Evolutionary conservation across 2,329 filamentous ascomycete species (phyloP), one percentile per base, ranked within the genome.

Genomic region (Sordariomycetes sp.): DNA sequence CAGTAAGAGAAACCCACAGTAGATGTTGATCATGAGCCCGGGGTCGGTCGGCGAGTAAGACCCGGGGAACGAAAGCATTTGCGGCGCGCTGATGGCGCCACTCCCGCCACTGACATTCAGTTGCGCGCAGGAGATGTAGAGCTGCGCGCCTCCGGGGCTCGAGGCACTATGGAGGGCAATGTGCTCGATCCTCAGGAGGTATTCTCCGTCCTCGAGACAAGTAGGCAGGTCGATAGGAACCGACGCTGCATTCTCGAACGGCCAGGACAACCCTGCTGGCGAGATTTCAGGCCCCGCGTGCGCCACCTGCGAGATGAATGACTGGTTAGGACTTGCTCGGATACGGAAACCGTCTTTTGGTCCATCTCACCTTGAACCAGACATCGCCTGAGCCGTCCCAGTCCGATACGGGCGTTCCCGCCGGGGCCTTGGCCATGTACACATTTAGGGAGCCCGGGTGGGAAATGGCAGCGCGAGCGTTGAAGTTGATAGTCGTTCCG

Each of bases 21-120:
- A 76, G 54, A 76, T 74, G 63, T 75, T 74, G 55, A 76, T 72
- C 59, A 73, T 61, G 50, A 76, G 63, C 6, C 74, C 74, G 1
- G 74, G 74, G 54, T 76, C 73, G 3, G 65, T 71, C 2, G 73
- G 62, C 59, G 62, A 64, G 61, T 74, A 76, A 0, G 72, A 72
- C 4, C 74, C 74, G 0, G 74, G 74, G 64, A 77, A 75, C 12
- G 71, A 65, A 43, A 76, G 69, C 16, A 71, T 55, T 7, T 37
- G 18, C n/a, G 52, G 25, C 14, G 40, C 50, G 25, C 43, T 55
- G 25, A 55, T 32, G 11, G 35, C 22, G 18, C 59, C 60, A 8
- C 16, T 46, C 18, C 64, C 63, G 43, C 64, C 62, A 16, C 57
- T 59, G 43, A 65, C 61, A 16, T 40, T 55, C 50, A 65, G 57